Evolutionary conservation across 139 green algal genomes (phyloP).

Genomic region (Chlorella sp.): DNA sequence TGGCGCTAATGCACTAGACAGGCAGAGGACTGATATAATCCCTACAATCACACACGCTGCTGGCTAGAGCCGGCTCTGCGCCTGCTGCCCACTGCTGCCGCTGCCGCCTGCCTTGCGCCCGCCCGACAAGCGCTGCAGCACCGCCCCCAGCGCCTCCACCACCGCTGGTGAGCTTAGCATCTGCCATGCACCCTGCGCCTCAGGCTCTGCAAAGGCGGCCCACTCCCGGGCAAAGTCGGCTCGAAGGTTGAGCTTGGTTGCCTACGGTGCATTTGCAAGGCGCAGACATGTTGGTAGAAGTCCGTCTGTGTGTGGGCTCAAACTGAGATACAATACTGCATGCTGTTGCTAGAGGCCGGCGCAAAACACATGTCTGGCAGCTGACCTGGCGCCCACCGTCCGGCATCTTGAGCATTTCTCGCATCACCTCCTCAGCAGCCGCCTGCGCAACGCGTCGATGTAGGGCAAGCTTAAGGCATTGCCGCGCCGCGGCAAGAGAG

Average conservation of each 20-base stretch:
- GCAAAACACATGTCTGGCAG: too few relatives aligned
- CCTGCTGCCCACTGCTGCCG: background rate
- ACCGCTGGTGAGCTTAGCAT: conserved; percentile 62
- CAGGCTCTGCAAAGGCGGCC: conserved; percentile 62
- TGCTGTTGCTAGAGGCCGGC: too few relatives aligned
- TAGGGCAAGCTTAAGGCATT: too few relatives aligned
- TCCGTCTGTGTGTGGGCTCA: too few relatives aligned
- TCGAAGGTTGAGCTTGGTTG: conserved; percentile 70
- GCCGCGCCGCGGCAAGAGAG: too few relatives aligned
- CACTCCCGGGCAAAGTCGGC: conserved; percentile 70
- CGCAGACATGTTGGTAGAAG: too few relatives aligned
- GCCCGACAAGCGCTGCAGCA: conserved; percentile 70
- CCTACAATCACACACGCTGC: too few relatives aligned
- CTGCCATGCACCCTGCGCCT: conserved; percentile 74
- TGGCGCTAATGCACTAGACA: too few relatives aligned
- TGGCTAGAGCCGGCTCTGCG: conserved; percentile 22
- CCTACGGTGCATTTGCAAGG: background rate
- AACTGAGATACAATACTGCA: too few relatives aligned
- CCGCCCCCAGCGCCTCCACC: conserved; percentile 63
- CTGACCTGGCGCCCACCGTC: conserved; percentile 34
- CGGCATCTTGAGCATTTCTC: conserved; percentile 53
- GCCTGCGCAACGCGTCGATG: background rate
- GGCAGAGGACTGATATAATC: too few relatives aligned
- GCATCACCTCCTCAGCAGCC: conserved; percentile 58
- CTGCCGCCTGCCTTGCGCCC: conserved; percentile 5